Evolutionary conservation across 768 basidiomycete species (phyloP), one percentile per base, ranked within the genome.

Genomic region (Mycena latifolia): DNA sequence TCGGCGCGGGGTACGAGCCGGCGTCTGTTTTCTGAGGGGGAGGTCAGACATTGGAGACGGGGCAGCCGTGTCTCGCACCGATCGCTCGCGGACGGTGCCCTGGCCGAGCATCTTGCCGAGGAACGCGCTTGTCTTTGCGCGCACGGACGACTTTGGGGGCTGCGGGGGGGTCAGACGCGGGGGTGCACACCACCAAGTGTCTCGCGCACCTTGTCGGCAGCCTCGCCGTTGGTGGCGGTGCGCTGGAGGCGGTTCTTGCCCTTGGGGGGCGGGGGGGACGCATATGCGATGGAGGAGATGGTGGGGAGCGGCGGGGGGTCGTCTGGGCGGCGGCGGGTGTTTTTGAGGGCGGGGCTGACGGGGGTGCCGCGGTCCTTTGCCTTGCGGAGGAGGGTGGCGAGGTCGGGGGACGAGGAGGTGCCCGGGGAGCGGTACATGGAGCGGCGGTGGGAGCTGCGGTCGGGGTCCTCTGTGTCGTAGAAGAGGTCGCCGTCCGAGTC

Each of bases 351-450:
- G 75, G 20, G 41, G 7, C 18, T n/a, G 18, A 85, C 73, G 43
- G 81, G 78, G 0, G 81, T 85, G 22, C 88, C 88, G 54, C 85
- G 81, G 72, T 91, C 92, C 78, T 90, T 94, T 18, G 93, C 91
- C 78, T 95, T 96, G 66, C 91, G 85, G 57, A 96, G 77, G 57
- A 98, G 84, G 12, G 94, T 95, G 5, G 94, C 94, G 24, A 98
- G 84, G 78, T 98, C 96, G 28, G 96, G 96, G 74, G 92, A 95
- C 71, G 92, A 94, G 35, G 95, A 92, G 10, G 94, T 96, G 46
- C 95, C 96, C 14, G 92, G 85, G 22, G 93, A 91, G 62, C 96
- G 85, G 76, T 95, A 96, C 81, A 98, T 88, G 67, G 92, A 93
- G 54, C 94, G 87, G 48, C 94, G 86, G 76, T 92, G 92, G 10